These are phyloP conservation scores for Gentiana macrophylla DNA, from an alignment of 257 asterid genomes.

Conservation along the genomic window DNA sequence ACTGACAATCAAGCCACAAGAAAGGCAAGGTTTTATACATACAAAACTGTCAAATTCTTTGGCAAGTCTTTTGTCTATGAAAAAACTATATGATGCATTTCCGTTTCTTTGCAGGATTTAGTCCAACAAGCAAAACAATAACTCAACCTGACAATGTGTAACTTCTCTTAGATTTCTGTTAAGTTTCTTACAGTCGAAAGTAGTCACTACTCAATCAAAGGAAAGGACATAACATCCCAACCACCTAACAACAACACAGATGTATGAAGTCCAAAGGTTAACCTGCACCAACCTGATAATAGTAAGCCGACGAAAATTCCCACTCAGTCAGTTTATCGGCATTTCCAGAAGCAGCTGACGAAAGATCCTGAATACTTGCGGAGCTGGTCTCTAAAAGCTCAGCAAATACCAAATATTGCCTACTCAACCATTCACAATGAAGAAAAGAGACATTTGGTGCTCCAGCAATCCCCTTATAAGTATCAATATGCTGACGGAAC, in stretches of 20 bases:
- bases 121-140: too few species aligned
- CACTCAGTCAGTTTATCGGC: constrained; percentile 72
- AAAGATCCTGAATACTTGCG: constrained; percentile 29
- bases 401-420: constrained; percentile 80
- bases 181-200: neutral
- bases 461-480: constrained; percentile 66
- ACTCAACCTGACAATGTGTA: neutral
- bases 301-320: constrained; percentile 82
- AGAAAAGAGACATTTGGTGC: constrained; percentile 63
- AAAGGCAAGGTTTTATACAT: too few species aligned
- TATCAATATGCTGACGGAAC: constrained; percentile 70
- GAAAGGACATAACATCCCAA: neutral
- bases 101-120: too few species aligned
- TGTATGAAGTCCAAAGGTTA: neutral
- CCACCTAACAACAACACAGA: neutral
- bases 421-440: constrained; percentile 99
- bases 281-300: constrained; percentile 53
- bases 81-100: too few species aligned
- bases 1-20: too few species aligned
- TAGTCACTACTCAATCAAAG: neutral
- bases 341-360: constrained; percentile 36
- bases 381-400: constrained; percentile 88
- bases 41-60: too few species aligned
- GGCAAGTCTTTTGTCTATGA: too few species aligned
- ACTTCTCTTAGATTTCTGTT: neutral